phyloP scores from a whole-genome alignment of 2,329 filamentous ascomycete species.

The Aspergillus fructus region DNA sequence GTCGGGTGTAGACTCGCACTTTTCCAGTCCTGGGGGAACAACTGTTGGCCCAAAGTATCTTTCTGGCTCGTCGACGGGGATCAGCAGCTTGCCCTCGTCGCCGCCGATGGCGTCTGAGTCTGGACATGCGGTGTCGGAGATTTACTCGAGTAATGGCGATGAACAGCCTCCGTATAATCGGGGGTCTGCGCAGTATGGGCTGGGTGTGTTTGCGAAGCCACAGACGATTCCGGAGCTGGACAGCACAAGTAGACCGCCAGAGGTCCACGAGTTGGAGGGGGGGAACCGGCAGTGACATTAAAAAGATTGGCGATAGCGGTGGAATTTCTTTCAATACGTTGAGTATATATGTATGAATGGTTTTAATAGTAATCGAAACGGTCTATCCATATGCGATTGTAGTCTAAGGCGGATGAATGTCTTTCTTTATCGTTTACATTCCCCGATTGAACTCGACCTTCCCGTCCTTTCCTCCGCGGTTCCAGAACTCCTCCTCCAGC shows the following conservation, averaged over 20 bases:
- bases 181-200: background rate
- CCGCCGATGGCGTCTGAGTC: background rate
- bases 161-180: background rate
- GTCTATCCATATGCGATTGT: background rate
- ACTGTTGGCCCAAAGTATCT: background rate
- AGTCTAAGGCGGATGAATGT: background rate
- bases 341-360: background rate
- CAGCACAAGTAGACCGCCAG: slow-evolving; percentile 1
- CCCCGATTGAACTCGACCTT: slow-evolving; percentile 97
- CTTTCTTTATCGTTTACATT: slow-evolving; percentile 53
- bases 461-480: slow-evolving; percentile 72
- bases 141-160: background rate
- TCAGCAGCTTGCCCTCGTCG: background rate
- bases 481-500: slow-evolving; percentile 85
- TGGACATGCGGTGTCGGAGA: background rate
- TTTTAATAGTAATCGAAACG: background rate
- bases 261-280: slow-evolving; percentile 16
- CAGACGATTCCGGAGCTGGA: slow-evolving; percentile 17
- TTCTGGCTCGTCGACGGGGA: background rate
- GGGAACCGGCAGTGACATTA: background rate
- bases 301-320: too few relatives aligned
- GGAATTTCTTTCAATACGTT: too few relatives aligned
- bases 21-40: background rate
- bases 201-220: slow-evolving; percentile 6
- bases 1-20: background rate